Evolutionary conservation across 495 filamentous ascomycete species (phyloP).

Genomic region (Penicillium macrosclerotiorum): DNA sequence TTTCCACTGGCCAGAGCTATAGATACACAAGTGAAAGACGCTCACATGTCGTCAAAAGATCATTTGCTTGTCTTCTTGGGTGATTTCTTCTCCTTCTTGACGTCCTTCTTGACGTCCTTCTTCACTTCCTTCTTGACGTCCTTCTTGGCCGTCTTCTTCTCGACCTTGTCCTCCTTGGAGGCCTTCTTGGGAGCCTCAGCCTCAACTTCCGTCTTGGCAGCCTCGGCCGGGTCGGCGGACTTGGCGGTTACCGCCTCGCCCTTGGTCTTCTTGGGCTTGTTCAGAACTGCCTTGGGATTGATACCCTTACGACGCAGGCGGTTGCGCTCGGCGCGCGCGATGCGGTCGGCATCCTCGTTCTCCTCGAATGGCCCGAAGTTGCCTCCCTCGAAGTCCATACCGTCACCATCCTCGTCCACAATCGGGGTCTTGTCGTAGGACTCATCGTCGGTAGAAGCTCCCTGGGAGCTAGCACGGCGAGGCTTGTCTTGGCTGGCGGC

Average conservation of each 20-base stretch:
- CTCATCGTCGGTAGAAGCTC: slow-evolving; percentile 24
- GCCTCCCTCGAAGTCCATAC: slow-evolving; percentile 36
- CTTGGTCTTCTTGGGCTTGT: slow-evolving; percentile 39
- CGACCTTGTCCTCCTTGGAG: slow-evolving; percentile 12
- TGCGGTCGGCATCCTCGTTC: slow-evolving; percentile 57
- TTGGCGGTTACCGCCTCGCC: slow-evolving; percentile 12
- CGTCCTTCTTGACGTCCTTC: slow-evolving; percentile 22
- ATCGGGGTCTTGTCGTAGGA: slow-evolving; percentile 50
- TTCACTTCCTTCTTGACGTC: slow-evolving; percentile 12
- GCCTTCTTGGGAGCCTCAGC: slow-evolving; percentile 12
- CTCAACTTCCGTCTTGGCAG: neutral
- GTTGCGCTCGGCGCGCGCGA: slow-evolving; percentile 58
- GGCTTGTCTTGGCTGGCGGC: slow-evolving; percentile 18
- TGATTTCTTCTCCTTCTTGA: slow-evolving; percentile 30
- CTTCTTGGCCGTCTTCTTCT: slow-evolving; percentile 19
- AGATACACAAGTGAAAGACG: slow-evolving; percentile 26
- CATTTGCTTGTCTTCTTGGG: slow-evolving; percentile 41
- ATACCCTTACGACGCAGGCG: slow-evolving; percentile 63
- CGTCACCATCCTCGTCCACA: slow-evolving; percentile 35
- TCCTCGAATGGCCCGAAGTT: slow-evolving; percentile 67
- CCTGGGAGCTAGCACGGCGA: slow-evolving; percentile 17
- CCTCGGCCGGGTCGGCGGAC: slow-evolving; percentile 6
- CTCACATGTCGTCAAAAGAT: slow-evolving; percentile 18
- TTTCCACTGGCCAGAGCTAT: slow-evolving; percentile 26
- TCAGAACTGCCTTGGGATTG: slow-evolving; percentile 57